phyloP scores from a whole-genome alignment of 108 stramenopile genomes.

The Cyclotella atomus region DNA sequence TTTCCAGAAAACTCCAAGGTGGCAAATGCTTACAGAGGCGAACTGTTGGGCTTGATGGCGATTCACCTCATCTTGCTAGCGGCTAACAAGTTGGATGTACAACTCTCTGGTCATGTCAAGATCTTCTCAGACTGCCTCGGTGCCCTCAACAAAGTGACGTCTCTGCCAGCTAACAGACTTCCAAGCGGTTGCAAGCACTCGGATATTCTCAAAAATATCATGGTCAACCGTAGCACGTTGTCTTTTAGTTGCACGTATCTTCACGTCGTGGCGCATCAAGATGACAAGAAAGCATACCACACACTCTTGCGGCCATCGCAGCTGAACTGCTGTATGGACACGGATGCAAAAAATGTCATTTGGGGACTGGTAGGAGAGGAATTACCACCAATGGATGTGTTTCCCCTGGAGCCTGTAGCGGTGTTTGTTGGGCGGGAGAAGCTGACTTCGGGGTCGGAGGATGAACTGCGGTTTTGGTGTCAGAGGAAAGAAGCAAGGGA shows the following conservation, averaged over 20 bases:
- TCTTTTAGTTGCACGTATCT: background rate
- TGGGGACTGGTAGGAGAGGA: background rate
- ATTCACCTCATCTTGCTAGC: background rate
- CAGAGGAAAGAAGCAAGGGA: background rate
- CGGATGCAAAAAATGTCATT: background rate
- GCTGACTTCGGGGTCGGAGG: background rate
- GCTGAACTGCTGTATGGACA: background rate
- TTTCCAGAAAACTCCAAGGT: background rate
- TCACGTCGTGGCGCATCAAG: background rate
- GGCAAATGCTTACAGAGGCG: constrained; percentile 1
- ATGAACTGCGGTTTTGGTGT: background rate
- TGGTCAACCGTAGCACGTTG: background rate
- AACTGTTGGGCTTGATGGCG: background rate
- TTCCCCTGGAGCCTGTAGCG: background rate
- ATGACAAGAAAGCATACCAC: background rate
- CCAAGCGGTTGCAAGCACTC: background rate
- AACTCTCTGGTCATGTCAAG: background rate
- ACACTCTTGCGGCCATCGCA: background rate
- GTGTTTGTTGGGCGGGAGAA: background rate
- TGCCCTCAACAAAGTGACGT: background rate
- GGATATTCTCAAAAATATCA: background rate
- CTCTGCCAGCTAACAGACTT: background rate
- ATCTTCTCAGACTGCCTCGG: background rate
- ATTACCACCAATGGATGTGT: background rate
- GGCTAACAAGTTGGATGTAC: background rate